Evolutionary conservation across 352 stramenopile genomes (phyloP).

Genomic region (Vaucheria bursata): DNA sequence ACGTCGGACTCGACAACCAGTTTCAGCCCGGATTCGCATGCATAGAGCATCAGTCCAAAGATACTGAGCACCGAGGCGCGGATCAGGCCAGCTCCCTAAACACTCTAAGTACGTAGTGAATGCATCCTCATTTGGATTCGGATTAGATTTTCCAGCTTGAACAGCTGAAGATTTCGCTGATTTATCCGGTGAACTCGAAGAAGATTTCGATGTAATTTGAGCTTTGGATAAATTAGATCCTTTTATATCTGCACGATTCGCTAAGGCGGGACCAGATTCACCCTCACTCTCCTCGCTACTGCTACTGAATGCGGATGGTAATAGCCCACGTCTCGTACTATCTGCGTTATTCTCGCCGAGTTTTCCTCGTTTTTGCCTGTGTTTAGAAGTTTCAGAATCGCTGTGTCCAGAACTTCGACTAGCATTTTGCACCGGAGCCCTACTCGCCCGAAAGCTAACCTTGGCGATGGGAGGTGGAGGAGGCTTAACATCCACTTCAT

Average conservation of each 20-base stretch:
- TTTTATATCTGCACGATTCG: too few relatives aligned
- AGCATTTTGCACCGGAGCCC: background rate
- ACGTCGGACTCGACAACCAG: background rate
- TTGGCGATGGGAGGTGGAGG: background rate
- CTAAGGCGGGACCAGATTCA: too few relatives aligned
- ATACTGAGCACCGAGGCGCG: background rate
- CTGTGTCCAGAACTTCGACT: background rate
- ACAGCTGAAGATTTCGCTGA: too few relatives aligned
- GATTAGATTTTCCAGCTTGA: too few relatives aligned
- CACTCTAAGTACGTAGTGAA: background rate
- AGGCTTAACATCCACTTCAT: background rate
- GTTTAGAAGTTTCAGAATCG: background rate
- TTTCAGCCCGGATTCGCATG: background rate
- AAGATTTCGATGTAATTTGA: too few relatives aligned
- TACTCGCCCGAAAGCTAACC: background rate
- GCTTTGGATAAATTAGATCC: too few relatives aligned
- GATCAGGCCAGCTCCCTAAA: background rate
- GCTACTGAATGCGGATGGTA: background rate
- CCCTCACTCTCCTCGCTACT: background rate
- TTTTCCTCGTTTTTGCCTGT: background rate
- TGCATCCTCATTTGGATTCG: too few relatives aligned
- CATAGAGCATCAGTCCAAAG: background rate
- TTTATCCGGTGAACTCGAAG: too few relatives aligned
- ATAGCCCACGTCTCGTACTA: background rate
- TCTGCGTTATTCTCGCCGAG: background rate